Conservation (phyloP, 2,329 filamentous ascomycete genomes). For the Trichoderma cornu-damae region DNA sequence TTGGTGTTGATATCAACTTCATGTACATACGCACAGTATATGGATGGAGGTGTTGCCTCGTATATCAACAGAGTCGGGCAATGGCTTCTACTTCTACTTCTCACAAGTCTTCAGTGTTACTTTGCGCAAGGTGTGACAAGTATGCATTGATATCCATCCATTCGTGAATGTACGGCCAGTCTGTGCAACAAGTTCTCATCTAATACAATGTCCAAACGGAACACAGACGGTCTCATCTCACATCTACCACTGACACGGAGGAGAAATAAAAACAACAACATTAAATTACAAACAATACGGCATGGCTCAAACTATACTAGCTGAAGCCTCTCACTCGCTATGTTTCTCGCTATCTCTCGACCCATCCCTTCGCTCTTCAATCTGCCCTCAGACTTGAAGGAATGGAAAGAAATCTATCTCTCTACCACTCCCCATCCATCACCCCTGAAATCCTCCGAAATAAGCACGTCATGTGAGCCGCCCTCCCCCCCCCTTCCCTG, state of each 20-base stretch:
- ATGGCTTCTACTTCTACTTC: not conserved
- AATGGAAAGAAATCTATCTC: not conserved
- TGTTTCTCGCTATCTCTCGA: not conserved
- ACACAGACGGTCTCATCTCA: not conserved
- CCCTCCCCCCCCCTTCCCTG: not conserved
- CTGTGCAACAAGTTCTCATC: too few relatives aligned
- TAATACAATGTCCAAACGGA: not conserved
- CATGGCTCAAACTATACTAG: not conserved
- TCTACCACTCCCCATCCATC: slow-evolving; percentile 1
- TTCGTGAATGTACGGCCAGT: too few relatives aligned
- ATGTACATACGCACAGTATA: not conserved
- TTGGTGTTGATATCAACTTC: not conserved
- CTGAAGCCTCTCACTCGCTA: slow-evolving; percentile 1
- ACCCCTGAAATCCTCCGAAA: not conserved
- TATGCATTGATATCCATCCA: too few relatives aligned
- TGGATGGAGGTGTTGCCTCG: not conserved
- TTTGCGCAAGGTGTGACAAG: too few relatives aligned
- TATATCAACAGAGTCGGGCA: not conserved
- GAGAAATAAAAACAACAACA: not conserved
- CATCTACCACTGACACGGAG: not conserved
- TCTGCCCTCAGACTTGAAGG: not conserved
- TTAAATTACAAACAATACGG: slow-evolving; percentile 1
- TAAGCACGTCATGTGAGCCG: not conserved
- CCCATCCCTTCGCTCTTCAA: too few relatives aligned
- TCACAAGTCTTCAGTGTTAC: not conserved